A percentile compares a stretch with the other conserved stretches of the same genome.
Evolutionary conservation across 495 filamentous ascomycete species (phyloP).

Genomic region (Jackrogersella multiformis): DNA sequence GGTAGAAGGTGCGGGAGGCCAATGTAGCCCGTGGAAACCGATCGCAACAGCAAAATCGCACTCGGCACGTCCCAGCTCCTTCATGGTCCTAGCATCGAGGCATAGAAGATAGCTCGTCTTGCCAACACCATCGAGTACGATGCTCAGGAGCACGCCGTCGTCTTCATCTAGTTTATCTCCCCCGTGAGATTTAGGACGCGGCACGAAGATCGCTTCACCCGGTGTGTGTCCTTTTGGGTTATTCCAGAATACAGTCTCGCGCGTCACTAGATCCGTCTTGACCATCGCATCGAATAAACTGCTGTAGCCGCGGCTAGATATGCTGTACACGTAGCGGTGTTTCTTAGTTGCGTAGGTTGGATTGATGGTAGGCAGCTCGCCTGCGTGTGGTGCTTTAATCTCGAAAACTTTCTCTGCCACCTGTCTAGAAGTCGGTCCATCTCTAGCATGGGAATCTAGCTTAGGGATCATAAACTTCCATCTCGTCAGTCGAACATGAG

Average conservation of each 20-base stretch:
- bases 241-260: constrained; percentile 62
- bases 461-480: constrained; percentile 58
- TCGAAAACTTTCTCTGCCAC: constrained; percentile 51
- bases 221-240: constrained; percentile 69
- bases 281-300: constrained; percentile 72
- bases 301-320: constrained; percentile 64
- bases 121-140: constrained; percentile 71
- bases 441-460: not conserved
- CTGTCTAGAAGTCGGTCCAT: not conserved
- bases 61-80: constrained; percentile 72
- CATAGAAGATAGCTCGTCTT: constrained; percentile 75
- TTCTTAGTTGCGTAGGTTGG: constrained; percentile 60
- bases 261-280: constrained; percentile 71
- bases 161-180: constrained; percentile 62
- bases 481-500: constrained; percentile 51
- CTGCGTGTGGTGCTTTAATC: constrained; percentile 50
- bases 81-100: constrained; percentile 71
- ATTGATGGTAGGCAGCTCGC: constrained; percentile 77
- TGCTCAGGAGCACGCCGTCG: constrained; percentile 75
- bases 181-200: constrained; percentile 51
- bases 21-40: constrained; percentile 77
- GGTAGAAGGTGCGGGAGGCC: not conserved
- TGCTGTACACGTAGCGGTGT: constrained; percentile 72
- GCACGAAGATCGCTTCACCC: constrained; percentile 78
- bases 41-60: constrained; percentile 68